phyloP scores from a whole-genome alignment of 768 basidiomycete genomes.

The Fibroporia radiculosa region DNA sequence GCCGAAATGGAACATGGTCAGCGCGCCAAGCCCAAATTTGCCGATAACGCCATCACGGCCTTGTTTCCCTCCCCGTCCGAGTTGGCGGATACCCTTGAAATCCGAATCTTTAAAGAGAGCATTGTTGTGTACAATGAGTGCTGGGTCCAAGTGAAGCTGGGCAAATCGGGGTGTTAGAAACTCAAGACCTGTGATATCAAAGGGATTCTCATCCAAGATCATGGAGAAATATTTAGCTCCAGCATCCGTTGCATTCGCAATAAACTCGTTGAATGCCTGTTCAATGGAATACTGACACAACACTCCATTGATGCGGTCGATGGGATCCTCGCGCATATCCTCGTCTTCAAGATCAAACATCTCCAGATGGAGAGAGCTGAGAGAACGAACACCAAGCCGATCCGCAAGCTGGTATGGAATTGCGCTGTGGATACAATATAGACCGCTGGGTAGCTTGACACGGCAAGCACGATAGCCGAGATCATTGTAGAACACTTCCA shows the following conservation, averaged over 20 bases:
- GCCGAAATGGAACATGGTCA: slow-evolving; percentile 46
- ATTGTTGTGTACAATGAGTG: slow-evolving; percentile 40
- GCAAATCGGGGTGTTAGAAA: slow-evolving; percentile 20
- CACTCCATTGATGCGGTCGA: slow-evolving; percentile 34
- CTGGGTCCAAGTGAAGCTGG: slow-evolving; percentile 26
- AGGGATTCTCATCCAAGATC: slow-evolving; percentile 27
- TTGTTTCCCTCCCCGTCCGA: slow-evolving; percentile 39
- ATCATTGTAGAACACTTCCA: slow-evolving; percentile 11
- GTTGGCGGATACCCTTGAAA: slow-evolving; percentile 37
- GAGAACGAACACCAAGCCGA: slow-evolving; percentile 10
- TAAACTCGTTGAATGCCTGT: slow-evolving; percentile 40
- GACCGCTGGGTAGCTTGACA: not conserved
- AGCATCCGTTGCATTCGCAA: slow-evolving; percentile 49
- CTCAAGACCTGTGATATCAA: not conserved
- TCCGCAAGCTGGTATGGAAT: slow-evolving; percentile 10
- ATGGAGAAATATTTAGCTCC: slow-evolving; percentile 35
- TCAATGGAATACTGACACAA: slow-evolving; percentile 34
- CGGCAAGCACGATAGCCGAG: slow-evolving; percentile 1
- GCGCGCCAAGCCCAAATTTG: slow-evolving; percentile 43
- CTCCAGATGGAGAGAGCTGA: slow-evolving; percentile 13
- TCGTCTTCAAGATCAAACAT: slow-evolving; percentile 22
- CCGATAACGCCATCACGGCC: slow-evolving; percentile 34
- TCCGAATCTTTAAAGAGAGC: slow-evolving; percentile 33
- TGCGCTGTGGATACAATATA: slow-evolving; percentile 2
- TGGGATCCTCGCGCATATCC: slow-evolving; percentile 37